phyloP scores from a whole-genome alignment of 768 basidiomycete genomes.

The Tylopilus subfusipes region DNA sequence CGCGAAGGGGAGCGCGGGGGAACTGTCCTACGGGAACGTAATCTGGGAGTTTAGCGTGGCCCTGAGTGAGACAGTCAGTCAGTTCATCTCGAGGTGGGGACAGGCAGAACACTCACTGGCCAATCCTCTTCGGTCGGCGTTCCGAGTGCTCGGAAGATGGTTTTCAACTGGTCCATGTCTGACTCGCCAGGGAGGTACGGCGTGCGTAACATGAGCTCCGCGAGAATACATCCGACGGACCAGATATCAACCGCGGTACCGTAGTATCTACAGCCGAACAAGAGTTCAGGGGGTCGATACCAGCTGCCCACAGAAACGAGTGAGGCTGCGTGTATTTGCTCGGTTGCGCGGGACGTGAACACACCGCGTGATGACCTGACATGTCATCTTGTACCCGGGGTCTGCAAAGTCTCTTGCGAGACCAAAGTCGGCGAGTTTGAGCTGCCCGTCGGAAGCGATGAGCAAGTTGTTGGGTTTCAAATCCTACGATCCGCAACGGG shows the following conservation, averaged over 20 bases:
- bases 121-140: constrained; percentile 97
- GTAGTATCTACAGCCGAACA: constrained; percentile 90
- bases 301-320: constrained; percentile 52
- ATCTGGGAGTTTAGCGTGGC: constrained; percentile 86
- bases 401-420: constrained; percentile 95
- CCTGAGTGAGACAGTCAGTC: constrained; percentile 43
- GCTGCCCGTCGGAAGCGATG: constrained; percentile 82
- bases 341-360: constrained; percentile 22
- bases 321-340: neutral
- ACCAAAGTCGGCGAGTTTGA: constrained; percentile 99
- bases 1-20: constrained; percentile 75
- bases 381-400: constrained; percentile 95
- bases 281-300: constrained; percentile 96
- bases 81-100: neutral
- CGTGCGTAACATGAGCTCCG: constrained; percentile 93
- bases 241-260: constrained; percentile 91
- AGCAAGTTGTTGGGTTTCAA: constrained; percentile 98
- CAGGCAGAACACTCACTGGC: constrained; percentile 61
- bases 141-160: constrained; percentile 89
- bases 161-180: constrained; percentile 96
- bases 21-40: constrained; percentile 85
- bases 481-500: constrained; percentile 54
- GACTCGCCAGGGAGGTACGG: constrained; percentile 95
- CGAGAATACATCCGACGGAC: constrained; percentile 98
- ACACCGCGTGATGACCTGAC: constrained; percentile 95